Base-by-base conservation (phyloP, 2,329 filamentous ascomycete genomes). In the Fusarium caatingaense region DNA sequence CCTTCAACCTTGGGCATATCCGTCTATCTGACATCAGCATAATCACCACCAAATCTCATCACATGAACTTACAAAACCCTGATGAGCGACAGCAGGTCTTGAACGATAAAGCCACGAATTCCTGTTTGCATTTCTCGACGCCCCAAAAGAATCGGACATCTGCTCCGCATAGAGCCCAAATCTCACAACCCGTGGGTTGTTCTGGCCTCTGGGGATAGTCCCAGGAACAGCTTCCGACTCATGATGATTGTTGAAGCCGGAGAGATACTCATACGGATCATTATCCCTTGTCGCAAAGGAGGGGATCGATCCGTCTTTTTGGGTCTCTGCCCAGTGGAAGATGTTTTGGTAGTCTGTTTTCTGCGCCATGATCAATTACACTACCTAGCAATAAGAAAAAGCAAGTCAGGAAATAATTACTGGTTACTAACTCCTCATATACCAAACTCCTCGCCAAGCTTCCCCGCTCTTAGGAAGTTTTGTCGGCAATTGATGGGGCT, bases 291-390 rank as follows among this genome's bases (percentile, higher is more conserved):
- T 82, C 6, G 78, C 81, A 69, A 88, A 89, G 0, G 86, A 87
- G 13, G 86, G 86, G 27, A 88, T 83, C 0, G 80, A 72, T 0
- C 83, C 87, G 73, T 88, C 82, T 72, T 88, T 83, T 69, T 89
- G 87, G n/a, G 86, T 88, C 73, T 87, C 86, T 1, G 86, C 87
- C 87, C 87, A 89, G 73, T 86, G 84, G 64, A 86, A 85, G 71
- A 85, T 83, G 53, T 84, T 83, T 56, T 85, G 83, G 67, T 85
- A 86, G 45, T 86, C 82, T 44, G 30, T 13, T 1, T 53, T 68
- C 27, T 50, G 44, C 6, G 62, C 53, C 67, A 69, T 69, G 16
- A 8, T 44, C 7, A 9, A 8, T 10, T n/a, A n/a, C 9, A 6
- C 32, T 11, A 6, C n/a, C n/a, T n/a, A n/a, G 5, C 47, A 15